Evolutionary conservation across 2,329 filamentous ascomycete genomes (phyloP), one percentile per base, ranked within the genome.

Genomic region (Helotiales sp.): DNA sequence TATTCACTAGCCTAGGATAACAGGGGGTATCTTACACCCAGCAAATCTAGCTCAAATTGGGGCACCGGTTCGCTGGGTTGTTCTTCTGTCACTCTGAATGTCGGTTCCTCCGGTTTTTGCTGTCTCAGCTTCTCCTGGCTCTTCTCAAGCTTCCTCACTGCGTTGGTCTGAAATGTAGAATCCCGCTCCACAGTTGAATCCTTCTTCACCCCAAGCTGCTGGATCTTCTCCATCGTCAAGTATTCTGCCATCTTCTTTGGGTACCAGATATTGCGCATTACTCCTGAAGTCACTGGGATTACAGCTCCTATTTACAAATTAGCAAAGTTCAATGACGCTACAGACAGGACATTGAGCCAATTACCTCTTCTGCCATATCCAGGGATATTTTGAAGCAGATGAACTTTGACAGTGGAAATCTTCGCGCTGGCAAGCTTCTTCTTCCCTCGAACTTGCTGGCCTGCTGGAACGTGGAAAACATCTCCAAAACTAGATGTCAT

Each of bases 181-280:
- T 86, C 83, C 62, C 84, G 78, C 66, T 81, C 79, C 47, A 83
- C 76, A 20, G 78, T 71, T 13, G 81, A 77, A 30, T 83, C 80
- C 69, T 81, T 80, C 61, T 70, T 71, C 4, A 78, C 70, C 66
- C 80, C 80, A 47, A 86, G 74, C 64, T 81, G 76, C 73, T 82
- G 80, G 54, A 83, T 67, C 68, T 84, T 81, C 45, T 76, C 74
- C 40, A 75, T 71, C 54, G 83, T 81, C 24, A 86, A 78, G 76
- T 88, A 87, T 74, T 84, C 80, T 69, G 85, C 86, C 69, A 82
- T 78, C 66, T 80, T 78, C 50, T 75, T 75, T 3, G 84, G 85
- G 70, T 83, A 86, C 82, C 82, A 86, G 63, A 77, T 76, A 73
- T 86, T 86, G 70, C 86, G 80, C 85, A 88, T 87, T 43, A 80